These are phyloP conservation scores for Scheffersomyces stipitis DNA, from an alignment of 805 yeast genomes.

Conservation along the genomic window DNA sequence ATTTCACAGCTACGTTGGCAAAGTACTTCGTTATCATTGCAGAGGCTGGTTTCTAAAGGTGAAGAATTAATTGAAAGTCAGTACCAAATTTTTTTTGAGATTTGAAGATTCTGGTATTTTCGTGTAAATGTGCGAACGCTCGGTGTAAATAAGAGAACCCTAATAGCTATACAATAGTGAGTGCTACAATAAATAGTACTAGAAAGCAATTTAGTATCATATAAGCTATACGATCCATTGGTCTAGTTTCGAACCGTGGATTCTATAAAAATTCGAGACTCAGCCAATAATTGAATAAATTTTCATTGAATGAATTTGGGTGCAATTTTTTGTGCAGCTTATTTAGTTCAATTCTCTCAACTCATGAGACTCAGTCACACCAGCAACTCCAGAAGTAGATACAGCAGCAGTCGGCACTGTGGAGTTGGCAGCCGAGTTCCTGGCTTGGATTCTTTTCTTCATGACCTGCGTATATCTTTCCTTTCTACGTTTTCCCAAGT, in stretches of 20 bases:
- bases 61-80: neutral
- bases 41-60: too few species aligned
- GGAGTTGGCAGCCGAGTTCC: neutral
- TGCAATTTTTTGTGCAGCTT: neutral
- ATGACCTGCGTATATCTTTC: slow-evolving; percentile 20
- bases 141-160: too few species aligned
- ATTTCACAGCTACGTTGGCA: slow-evolving; percentile 69
- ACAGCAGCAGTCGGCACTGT: neutral
- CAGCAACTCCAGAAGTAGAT: neutral
- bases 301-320: too few species aligned
- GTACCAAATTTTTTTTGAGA: neutral
- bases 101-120: neutral
- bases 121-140: neutral
- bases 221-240: too few species aligned
- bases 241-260: too few species aligned
- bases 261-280: too few species aligned
- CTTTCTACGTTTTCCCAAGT: slow-evolving; percentile 21
- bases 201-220: too few species aligned
- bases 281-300: too few species aligned
- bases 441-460: slow-evolving; percentile 14
- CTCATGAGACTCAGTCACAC: neutral
- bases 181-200: too few species aligned
- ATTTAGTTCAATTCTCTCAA: neutral
- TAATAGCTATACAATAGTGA: too few species aligned
- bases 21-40: slow-evolving; percentile 96